Conservation (phyloP, 2,329 filamentous ascomycete species). For the Ciborinia camelliae region DNA sequence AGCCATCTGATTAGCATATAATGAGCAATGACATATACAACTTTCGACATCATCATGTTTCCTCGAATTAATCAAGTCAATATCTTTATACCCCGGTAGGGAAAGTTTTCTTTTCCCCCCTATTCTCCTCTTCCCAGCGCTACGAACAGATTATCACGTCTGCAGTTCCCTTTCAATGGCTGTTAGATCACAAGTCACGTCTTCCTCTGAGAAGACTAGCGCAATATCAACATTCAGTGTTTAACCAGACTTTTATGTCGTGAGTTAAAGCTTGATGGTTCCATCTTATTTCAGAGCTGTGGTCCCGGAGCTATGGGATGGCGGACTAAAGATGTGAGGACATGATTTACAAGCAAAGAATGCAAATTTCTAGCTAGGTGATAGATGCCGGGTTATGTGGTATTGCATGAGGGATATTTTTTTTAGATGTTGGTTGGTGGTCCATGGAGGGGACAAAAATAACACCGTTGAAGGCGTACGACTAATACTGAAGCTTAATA, state of each 20-base stretch:
- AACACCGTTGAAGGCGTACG: not conserved
- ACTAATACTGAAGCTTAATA: not conserved
- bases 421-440: not conserved
- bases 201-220: constrained; percentile 39
- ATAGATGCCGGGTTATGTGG: not conserved
- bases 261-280: constrained; percentile 28
- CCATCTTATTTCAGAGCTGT: constrained; percentile 53
- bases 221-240: constrained; percentile 44
- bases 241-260: constrained; percentile 29
- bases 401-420: constrained; percentile 13
- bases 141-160: constrained; percentile 53
- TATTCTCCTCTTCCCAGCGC: constrained; percentile 38
- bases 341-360: constrained; percentile 35
- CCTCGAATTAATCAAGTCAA: not conserved
- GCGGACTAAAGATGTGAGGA: constrained; percentile 56
- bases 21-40: constrained; percentile 15
- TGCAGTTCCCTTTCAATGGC: constrained; percentile 44
- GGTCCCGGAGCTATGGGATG: constrained; percentile 47
- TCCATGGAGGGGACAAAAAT: not conserved
- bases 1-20: constrained; percentile 1
- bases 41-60: constrained; percentile 2
- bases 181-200: constrained; percentile 49
- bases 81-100: not conserved
- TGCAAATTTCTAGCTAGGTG: not conserved
- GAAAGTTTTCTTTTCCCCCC: not conserved